Evolutionary conservation across 202 grass and related monocot genomes (phyloP), one percentile per base, ranked within the genome.

Genomic region (Panicum hallii): DNA sequence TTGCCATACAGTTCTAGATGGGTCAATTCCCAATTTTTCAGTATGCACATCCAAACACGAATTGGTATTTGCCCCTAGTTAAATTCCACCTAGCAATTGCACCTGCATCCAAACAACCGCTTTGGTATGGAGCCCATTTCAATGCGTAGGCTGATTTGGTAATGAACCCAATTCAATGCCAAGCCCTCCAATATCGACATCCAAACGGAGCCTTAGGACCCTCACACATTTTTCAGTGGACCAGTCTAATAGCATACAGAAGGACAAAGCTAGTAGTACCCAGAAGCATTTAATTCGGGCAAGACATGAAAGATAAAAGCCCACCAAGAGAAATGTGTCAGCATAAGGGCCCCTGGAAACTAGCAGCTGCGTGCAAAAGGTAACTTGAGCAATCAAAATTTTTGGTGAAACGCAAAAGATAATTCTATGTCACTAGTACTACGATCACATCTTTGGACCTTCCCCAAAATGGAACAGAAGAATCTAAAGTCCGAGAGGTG

Each of bases 291-390:
- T 61, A 17, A 28, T 16, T 45, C 3, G 36, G 10, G 6, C 26
- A 77, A 84, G 23, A 46, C 17, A 34, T 34, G 3, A 82, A 30
- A 60, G 41, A 15, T 36, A 57, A 71, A 9, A 30, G 44, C 44
- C 63, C 23, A 77, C 48, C 32, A 34, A 63, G 38, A 8, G 62
- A 17, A 13, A 13, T 11, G 23, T 63, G 11, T 14, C 23, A 30
- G 19, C 28, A 74, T 49, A 75, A 68, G 23, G 23, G 4, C 13
- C 54, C 32, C 79, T 52, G 16, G 75, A 36, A 82, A 62, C 47
- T 70, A 77, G 57, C 14, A 67, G 52, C n/a, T 5, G 53, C 32
- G 46, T 54, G 9, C 43, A 89, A 53, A 89, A 26, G 6, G n/a
- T 72, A 14, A 48, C 49, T 48, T 9, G 13, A 49, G 11, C 48